Evolutionary conservation across 169 alveolate genomes (phyloP).

Genomic region (Toxoplasma gondii): DNA sequence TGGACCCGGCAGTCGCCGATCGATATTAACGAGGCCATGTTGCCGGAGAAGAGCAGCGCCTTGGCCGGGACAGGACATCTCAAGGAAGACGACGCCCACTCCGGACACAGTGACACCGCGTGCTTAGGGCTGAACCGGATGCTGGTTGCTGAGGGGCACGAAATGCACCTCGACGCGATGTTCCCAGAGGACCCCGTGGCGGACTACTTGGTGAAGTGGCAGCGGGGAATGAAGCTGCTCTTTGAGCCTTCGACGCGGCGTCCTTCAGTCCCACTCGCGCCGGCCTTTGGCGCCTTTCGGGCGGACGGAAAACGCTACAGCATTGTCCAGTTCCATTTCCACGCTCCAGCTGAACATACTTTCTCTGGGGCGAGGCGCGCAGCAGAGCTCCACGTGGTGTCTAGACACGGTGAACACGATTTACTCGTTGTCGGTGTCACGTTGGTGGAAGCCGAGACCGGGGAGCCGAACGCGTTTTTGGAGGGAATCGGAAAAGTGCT

Average conservation of each 20-base stretch:
- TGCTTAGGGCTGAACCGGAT: slow-evolving; percentile 6
- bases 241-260: background rate
- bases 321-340: slow-evolving; percentile 58
- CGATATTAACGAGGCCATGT: background rate
- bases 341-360: slow-evolving; percentile 57
- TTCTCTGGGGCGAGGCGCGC: slow-evolving; percentile 28
- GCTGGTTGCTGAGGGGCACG: background rate
- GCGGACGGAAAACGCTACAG: slow-evolving; percentile 4
- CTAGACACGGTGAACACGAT: slow-evolving; percentile 26
- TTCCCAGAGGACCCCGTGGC: background rate
- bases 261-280: background rate
- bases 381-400: slow-evolving; percentile 52
- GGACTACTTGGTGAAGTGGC: background rate
- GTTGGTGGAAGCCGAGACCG: background rate
- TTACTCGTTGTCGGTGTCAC: slow-evolving; percentile 55
- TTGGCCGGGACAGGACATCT: background rate
- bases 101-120: background rate
- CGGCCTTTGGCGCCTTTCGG: slow-evolving; percentile 10
- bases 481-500: background rate
- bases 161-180: background rate
- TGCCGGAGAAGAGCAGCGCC: background rate
- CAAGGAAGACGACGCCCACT: slow-evolving; percentile 12
- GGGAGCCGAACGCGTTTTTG: background rate
- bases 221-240: background rate
- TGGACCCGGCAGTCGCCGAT: slow-evolving; percentile 31